These are phyloP conservation scores for Aureobasidium sp. DNA, from an alignment of 2,329 filamentous ascomycete genomes.

Conservation along the genomic window DNA sequence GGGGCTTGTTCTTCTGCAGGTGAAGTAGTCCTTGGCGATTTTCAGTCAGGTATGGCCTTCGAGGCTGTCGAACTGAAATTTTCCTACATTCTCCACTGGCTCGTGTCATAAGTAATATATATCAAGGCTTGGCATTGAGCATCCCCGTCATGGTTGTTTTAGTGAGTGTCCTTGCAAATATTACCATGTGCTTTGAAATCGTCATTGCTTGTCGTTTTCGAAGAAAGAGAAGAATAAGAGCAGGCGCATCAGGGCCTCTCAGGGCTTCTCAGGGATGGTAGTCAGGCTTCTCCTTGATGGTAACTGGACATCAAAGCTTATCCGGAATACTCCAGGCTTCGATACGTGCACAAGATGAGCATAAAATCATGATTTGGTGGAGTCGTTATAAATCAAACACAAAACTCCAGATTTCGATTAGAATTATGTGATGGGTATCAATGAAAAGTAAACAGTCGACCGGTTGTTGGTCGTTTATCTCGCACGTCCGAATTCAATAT, in stretches of 20 bases:
- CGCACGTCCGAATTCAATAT: neutral
- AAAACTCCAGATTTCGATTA: neutral
- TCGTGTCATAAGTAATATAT: neutral
- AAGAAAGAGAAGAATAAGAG: no score
- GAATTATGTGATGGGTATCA: constrained; percentile 1
- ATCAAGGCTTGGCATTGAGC: neutral
- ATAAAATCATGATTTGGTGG: neutral
- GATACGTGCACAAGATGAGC: neutral
- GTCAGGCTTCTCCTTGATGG: no score
- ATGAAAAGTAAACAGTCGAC: neutral
- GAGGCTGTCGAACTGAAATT: neutral
- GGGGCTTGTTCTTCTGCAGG: neutral
- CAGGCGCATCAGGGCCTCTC: no score
- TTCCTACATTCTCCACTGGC: neutral
- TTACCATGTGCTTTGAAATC: neutral
- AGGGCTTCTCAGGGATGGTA: no score
- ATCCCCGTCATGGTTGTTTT: neutral
- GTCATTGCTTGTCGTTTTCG: no score
- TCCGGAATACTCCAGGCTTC: neutral
- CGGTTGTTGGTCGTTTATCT: neutral
- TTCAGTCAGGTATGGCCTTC: neutral
- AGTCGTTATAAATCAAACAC: neutral
- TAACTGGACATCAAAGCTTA: neutral
- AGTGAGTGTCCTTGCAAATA: neutral
- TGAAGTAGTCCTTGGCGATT: neutral